Conservation (phyloP, 192 early-diverging fungal genomes). For the Coemansia sp. region DNA sequence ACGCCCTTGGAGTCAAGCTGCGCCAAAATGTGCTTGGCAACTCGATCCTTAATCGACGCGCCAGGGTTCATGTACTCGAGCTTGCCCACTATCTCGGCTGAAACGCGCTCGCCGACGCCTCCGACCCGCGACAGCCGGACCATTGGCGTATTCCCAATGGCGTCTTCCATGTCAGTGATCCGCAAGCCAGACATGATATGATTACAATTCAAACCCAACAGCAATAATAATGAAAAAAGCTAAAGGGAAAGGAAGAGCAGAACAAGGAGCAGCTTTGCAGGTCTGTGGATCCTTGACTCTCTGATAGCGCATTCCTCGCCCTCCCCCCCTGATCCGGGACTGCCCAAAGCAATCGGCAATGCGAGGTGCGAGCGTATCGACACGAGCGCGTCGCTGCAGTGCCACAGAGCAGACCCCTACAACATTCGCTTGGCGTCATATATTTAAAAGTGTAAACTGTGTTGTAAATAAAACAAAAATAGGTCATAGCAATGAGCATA, state of each 20-base stretch:
- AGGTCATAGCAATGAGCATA: too few relatives aligned
- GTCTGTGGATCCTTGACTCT: too few relatives aligned
- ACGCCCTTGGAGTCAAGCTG: slow-evolving; percentile 35
- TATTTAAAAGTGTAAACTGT: too few relatives aligned
- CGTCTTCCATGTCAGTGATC: slow-evolving; percentile 32
- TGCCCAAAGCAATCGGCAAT: too few relatives aligned
- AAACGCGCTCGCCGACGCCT: neutral
- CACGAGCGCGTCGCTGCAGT: too few relatives aligned
- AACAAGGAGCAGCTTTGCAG: neutral
- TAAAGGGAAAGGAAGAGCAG: neutral
- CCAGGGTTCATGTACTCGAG: slow-evolving; percentile 74
- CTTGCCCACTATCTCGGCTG: slow-evolving; percentile 71
- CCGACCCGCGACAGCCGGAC: slow-evolving; percentile 44
- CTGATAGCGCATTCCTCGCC: too few relatives aligned
- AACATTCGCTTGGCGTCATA: too few relatives aligned
- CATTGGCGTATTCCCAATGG: slow-evolving; percentile 67
- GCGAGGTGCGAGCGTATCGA: too few relatives aligned
- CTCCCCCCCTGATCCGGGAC: too few relatives aligned
- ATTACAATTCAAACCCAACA: neutral
- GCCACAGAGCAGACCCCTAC: too few relatives aligned
- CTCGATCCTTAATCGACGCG: slow-evolving; percentile 77
- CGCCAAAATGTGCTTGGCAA: slow-evolving; percentile 57
- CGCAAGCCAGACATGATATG: slow-evolving; percentile 9
- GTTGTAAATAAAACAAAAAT: too few relatives aligned
- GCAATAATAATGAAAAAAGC: slow-evolving; percentile 14